Conservation (phyloP, 306 rosid species). For the Gleditsia sinensis region DNA sequence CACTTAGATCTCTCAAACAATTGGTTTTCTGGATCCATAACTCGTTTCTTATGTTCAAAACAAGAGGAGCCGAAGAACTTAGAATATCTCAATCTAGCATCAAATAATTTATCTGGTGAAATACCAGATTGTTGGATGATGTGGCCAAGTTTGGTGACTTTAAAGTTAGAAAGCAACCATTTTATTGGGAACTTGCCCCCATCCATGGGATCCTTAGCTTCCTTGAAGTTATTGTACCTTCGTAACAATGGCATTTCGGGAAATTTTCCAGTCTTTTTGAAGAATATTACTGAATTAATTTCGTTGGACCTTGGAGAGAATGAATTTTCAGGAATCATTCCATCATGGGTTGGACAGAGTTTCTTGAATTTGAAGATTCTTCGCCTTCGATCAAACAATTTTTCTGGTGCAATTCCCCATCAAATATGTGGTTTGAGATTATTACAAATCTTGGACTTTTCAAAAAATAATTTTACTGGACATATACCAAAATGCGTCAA, state of each 20-base stretch:
- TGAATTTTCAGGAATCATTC: neutral
- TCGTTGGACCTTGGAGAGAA: neutral
- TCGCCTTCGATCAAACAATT: conserved; percentile 25
- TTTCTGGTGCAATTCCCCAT: conserved; percentile 24
- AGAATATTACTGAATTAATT: too few relatives aligned
- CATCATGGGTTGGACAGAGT: conserved; percentile 26
- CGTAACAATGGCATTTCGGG: neutral
- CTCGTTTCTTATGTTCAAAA: neutral
- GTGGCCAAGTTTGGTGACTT: neutral
- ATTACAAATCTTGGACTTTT: conserved; percentile 28
- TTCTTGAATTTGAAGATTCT: conserved; percentile 22
- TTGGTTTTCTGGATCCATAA: neutral
- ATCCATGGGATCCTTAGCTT: neutral
- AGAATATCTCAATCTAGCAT: neutral
- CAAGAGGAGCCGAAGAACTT: neutral
- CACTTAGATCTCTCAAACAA: too few relatives aligned
- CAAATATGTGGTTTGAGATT: conserved; percentile 17
- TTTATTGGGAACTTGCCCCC: neutral
- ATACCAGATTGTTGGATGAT: neutral
- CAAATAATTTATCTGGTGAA: neutral
- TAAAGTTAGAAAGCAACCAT: neutral
- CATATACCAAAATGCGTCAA: conserved; percentile 30
- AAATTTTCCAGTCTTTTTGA: neutral
- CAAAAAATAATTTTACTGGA: conserved; percentile 22
- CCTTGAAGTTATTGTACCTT: neutral